Evolutionary conservation across 1,284 basidiomycete species (phyloP).

Genomic region (Ceratobasidium sp.): DNA sequence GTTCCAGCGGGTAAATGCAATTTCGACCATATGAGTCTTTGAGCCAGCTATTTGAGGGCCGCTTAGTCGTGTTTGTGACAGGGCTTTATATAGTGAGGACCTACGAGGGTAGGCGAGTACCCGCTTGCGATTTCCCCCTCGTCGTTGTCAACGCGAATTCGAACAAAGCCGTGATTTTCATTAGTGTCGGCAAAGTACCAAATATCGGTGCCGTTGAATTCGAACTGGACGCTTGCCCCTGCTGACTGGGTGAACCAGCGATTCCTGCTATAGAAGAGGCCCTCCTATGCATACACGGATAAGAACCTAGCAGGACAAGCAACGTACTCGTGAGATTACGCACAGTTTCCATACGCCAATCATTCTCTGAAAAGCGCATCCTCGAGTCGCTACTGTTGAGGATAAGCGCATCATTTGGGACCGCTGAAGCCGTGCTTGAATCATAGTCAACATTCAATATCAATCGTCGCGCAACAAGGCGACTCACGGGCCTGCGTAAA

Average conservation of each 20-base stretch:
- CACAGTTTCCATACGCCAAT: slow-evolving; percentile 8
- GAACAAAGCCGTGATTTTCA: slow-evolving; percentile 3
- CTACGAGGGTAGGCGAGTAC: slow-evolving; percentile 9
- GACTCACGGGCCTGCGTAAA: neutral
- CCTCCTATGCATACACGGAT: neutral
- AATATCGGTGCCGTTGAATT: slow-evolving; percentile 13
- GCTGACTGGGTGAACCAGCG: slow-evolving; percentile 14
- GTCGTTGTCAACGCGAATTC: slow-evolving; percentile 17
- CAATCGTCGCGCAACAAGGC: neutral
- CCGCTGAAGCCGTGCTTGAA: slow-evolving; percentile 9
- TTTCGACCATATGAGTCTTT: slow-evolving; percentile 19
- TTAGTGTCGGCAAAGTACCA: slow-evolving; percentile 31
- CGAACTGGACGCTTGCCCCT: slow-evolving; percentile 20
- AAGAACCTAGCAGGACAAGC: neutral
- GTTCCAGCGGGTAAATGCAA: neutral
- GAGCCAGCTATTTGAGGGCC: slow-evolving; percentile 3
- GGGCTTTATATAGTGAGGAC: neutral
- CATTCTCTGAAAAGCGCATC: neutral
- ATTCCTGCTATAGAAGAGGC: slow-evolving; percentile 6
- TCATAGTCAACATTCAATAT: neutral
- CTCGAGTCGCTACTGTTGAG: slow-evolving; percentile 4
- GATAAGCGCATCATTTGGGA: neutral
- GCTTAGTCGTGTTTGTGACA: neutral
- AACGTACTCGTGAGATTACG: neutral
- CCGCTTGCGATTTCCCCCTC: slow-evolving; percentile 17